Base-by-base conservation (phyloP, 2,329 filamentous ascomycete genomes). In the Paraphaeosphaeria sporulosa region DNA sequence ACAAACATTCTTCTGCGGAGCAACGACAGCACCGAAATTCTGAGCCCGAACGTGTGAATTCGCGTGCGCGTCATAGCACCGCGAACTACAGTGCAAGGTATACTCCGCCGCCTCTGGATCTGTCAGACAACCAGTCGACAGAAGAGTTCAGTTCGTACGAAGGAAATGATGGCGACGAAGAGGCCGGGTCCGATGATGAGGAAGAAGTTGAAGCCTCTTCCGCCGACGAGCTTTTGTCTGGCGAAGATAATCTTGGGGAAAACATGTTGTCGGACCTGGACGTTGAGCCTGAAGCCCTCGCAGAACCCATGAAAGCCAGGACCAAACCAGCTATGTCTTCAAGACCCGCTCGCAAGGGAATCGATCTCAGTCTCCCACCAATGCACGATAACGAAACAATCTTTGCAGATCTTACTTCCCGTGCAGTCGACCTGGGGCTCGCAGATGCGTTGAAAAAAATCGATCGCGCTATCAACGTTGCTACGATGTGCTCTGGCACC, bases 401-500 rank as follows among this genome's bases (percentile, higher is more conserved):
- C 13, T 53, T 42, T 10, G 15, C 12, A n/a, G 50, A 53, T 30
- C 9, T 53, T 4, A 19, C 19, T 10, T 27, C 21, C 8, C 36
- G 38, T 15, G 50, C 50, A 12, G 12, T 43, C n/a, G 25, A 27
- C 42, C 40, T 54, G 3, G 51, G 38, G 12, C 25, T 54, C 8
- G 15, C 7, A 15, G 51, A 44, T 23, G 51, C 51, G 25, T 44
- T 54, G 38, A 32, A 54, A 9, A 15, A 32, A 1, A 17, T 54
- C 1, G 70, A 70, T 2, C 71, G 79, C 7, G 70, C 79, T 4
- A 66, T 90, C 0, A 76, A 83, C 9, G 80, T 93, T 27, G 90
- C 84, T 0, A 94, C 91, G 0, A 87, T 93, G 80, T 94, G 90
- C 71, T 93, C 90, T 1, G 91, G 91, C 0, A 94, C 91, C 0